A percentile compares a stretch with the other conserved stretches of the same genome.
Conservation (phyloP, 73 alveolate genomes). For the Urostyla sp. region DNA sequence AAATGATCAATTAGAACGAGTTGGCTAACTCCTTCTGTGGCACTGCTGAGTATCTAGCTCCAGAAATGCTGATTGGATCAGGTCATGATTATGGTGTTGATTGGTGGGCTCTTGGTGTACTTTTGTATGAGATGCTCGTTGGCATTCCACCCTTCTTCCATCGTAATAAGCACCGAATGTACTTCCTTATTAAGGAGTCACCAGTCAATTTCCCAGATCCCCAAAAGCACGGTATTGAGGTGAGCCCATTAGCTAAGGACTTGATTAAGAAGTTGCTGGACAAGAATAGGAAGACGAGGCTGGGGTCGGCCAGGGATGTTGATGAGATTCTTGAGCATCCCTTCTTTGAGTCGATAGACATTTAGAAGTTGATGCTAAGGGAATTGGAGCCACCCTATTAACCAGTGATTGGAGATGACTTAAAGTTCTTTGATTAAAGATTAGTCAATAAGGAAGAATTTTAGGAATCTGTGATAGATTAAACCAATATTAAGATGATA, state of each 20-base stretch:
- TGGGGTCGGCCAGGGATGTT: constrained; percentile 75
- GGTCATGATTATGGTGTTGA: constrained; percentile 91
- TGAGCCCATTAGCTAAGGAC: constrained; percentile 26
- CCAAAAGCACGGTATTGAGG: constrained; percentile 36
- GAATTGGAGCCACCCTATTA: constrained; percentile 43
- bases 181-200: constrained; percentile 29
- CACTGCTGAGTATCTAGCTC: constrained; percentile 82
- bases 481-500: constrained; percentile 3
- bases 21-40: constrained; percentile 78
- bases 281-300: constrained; percentile 72
- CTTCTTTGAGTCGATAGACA: constrained; percentile 64
- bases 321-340: constrained; percentile 79
- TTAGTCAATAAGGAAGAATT: constrained; percentile 24
- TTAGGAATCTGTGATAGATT: constrained; percentile 34
- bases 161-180: constrained; percentile 70
- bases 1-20: constrained; percentile 40
- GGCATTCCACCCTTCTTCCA: constrained; percentile 93
- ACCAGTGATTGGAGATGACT: constrained; percentile 20
- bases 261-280: constrained; percentile 61
- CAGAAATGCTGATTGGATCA: constrained; percentile 75
- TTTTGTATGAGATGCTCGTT: constrained; percentile 89
- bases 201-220: constrained; percentile 62
- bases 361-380: constrained; percentile 58
- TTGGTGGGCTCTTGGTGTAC: constrained; percentile 91
- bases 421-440: constrained; percentile 26